Evolutionary conservation across 2,329 filamentous ascomycete genomes (phyloP).

Genomic region (Diaporthe capsici): DNA sequence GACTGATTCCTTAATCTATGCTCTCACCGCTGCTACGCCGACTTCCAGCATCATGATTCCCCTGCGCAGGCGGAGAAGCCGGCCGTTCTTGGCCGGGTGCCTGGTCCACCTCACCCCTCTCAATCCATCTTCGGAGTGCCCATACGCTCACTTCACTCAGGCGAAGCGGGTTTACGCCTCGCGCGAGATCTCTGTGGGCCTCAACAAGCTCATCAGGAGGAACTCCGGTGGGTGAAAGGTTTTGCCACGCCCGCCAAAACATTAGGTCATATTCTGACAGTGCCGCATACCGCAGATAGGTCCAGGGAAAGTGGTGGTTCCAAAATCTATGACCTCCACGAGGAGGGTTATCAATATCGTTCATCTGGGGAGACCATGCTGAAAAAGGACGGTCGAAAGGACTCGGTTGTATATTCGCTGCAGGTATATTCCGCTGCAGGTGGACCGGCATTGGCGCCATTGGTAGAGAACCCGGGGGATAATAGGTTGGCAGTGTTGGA

Average conservation of each 20-base stretch:
- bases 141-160: not conserved
- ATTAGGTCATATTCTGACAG: not conserved
- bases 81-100: not conserved
- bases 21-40: no score
- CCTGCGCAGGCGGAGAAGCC: not conserved
- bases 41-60: not conserved
- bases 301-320: not conserved
- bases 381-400: not conserved
- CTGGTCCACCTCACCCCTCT: not conserved
- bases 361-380: not conserved
- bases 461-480: not conserved
- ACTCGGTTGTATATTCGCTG: no score
- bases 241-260: not conserved
- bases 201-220: not conserved
- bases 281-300: not conserved
- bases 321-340: not conserved
- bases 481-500: no score
- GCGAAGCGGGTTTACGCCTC: not conserved
- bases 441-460: no score
- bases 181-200: no score
- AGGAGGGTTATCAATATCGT: not conserved
- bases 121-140: not conserved
- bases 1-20: not conserved
- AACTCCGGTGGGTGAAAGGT: not conserved
- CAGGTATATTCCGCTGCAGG: no score